Conservation (phyloP, 2,329 filamentous ascomycete genomes). For the Exophiala dermatitidis region DNA sequence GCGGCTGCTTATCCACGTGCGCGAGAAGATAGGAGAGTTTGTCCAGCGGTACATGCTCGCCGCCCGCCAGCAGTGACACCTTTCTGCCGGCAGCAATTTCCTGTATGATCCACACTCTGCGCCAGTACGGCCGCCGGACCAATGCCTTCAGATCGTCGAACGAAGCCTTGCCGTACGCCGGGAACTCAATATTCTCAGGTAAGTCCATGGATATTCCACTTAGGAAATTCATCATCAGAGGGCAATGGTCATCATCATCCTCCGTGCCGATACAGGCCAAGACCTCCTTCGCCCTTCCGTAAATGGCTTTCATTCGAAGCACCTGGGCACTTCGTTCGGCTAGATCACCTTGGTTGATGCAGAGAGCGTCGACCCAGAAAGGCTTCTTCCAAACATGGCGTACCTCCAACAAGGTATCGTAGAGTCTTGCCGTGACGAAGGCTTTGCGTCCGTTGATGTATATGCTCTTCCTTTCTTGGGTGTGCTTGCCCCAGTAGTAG, state of each 20-base stretch:
- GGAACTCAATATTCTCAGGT: background rate
- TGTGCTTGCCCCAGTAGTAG: background rate
- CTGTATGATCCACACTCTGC: background rate
- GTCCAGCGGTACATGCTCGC: background rate
- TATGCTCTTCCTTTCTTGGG: background rate
- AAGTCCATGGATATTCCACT: background rate
- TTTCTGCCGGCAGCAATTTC: background rate
- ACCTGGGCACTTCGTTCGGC: constrained; percentile 14
- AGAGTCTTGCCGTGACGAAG: background rate
- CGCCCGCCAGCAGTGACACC: background rate
- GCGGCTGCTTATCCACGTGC: background rate
- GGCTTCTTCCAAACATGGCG: background rate
- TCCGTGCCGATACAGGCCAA: constrained; percentile 20
- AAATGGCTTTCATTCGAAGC: constrained; percentile 16
- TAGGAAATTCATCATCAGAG: background rate
- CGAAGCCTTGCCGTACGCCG: background rate
- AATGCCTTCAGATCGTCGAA: background rate
- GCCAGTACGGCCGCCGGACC: background rate
- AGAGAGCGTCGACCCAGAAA: constrained; percentile 19
- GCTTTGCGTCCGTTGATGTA: background rate
- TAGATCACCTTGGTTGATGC: constrained; percentile 19
- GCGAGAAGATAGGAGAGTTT: background rate
- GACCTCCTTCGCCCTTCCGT: constrained; percentile 11
- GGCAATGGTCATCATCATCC: constrained; percentile 7
- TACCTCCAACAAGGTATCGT: background rate